Conservation (phyloP, 306 rosid species). For the Myrica gale region DNA sequence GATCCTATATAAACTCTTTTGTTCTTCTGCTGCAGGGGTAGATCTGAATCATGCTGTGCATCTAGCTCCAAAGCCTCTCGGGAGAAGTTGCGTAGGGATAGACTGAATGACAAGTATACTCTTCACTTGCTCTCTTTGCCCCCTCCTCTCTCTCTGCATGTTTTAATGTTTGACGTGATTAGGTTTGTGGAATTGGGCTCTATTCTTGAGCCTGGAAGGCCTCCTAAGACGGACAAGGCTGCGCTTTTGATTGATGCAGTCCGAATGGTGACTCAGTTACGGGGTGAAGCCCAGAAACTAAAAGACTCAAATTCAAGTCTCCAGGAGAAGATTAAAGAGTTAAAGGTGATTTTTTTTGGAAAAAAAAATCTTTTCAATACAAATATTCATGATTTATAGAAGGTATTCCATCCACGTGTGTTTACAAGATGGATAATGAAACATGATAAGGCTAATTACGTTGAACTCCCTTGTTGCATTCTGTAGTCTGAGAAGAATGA, state of each 20-base stretch:
- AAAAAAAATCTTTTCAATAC: too few relatives aligned
- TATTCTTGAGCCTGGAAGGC: constrained; percentile 90
- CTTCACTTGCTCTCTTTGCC: not conserved
- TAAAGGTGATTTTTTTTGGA: constrained; percentile 49
- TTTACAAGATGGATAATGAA: not conserved
- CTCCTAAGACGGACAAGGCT: constrained; percentile 89
- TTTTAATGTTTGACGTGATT: constrained; percentile 34
- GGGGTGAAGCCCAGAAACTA: constrained; percentile 78
- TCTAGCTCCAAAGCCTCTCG: constrained; percentile 91
- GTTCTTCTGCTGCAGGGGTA: constrained; percentile 53
- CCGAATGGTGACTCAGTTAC: constrained; percentile 80
- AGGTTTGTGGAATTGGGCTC: constrained; percentile 91
- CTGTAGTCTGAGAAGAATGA: constrained; percentile 83
- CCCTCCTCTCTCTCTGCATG: constrained; percentile 17
- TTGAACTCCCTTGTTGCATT: constrained; percentile 14
- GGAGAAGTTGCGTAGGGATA: constrained; percentile 92
- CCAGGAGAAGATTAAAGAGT: constrained; percentile 90
- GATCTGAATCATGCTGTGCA: constrained; percentile 61
- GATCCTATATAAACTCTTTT: constrained; percentile 8
- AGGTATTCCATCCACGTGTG: too few relatives aligned
- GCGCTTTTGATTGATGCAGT: constrained; percentile 81
- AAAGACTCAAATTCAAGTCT: constrained; percentile 72
- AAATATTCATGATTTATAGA: too few relatives aligned
- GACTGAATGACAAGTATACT: constrained; percentile 83
- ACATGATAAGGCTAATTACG: not conserved